A percentile compares a stretch with the other conserved stretches of the same genome.
Evolutionary conservation across 2,329 filamentous ascomycete species (phyloP).

Genomic region (Stemphylium beticola): DNA sequence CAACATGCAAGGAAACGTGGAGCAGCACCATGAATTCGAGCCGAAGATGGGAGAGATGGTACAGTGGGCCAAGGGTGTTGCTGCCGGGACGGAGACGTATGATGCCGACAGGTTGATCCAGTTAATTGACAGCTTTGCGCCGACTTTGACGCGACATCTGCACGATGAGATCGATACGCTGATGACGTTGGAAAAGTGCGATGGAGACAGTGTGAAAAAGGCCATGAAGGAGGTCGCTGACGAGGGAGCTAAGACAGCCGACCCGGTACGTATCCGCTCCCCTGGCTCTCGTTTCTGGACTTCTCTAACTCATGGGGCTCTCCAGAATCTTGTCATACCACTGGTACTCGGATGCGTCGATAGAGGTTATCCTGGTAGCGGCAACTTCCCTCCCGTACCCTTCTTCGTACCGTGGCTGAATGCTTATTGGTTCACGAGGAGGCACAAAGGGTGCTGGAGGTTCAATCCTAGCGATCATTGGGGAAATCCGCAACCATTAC

Average conservation of each 20-base stretch:
- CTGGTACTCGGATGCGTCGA: conserved; percentile 45
- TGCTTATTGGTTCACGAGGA: conserved; percentile 40
- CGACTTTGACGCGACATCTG: conserved; percentile 21
- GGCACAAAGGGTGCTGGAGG: conserved; percentile 40
- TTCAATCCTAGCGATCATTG: conserved; percentile 46
- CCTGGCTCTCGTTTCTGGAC: neutral
- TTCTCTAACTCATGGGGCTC: no score
- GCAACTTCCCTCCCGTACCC: conserved; percentile 42
- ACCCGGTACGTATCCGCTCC: conserved; percentile 8
- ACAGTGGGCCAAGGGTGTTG: conserved; percentile 24
- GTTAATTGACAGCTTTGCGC: conserved; percentile 26
- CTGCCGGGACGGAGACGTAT: conserved; percentile 9
- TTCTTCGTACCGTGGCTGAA: conserved; percentile 46
- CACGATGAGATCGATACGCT: conserved; percentile 30
- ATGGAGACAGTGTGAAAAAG: conserved; percentile 12
- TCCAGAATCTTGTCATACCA: conserved; percentile 32
- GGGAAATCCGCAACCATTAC: conserved; percentile 34
- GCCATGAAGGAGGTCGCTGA: conserved; percentile 10
- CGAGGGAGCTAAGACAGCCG: conserved; percentile 1
- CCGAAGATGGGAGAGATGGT: conserved; percentile 32
- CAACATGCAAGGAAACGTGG: conserved; percentile 43
- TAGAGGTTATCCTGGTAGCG: conserved; percentile 38
- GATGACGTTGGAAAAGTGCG: conserved; percentile 20
- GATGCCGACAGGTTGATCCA: conserved; percentile 12
- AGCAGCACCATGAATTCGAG: conserved; percentile 46